These are phyloP conservation scores for Piromyces finnis DNA, from an alignment of 192 early-diverging fungal genomes.

Conservation along the genomic window DNA sequence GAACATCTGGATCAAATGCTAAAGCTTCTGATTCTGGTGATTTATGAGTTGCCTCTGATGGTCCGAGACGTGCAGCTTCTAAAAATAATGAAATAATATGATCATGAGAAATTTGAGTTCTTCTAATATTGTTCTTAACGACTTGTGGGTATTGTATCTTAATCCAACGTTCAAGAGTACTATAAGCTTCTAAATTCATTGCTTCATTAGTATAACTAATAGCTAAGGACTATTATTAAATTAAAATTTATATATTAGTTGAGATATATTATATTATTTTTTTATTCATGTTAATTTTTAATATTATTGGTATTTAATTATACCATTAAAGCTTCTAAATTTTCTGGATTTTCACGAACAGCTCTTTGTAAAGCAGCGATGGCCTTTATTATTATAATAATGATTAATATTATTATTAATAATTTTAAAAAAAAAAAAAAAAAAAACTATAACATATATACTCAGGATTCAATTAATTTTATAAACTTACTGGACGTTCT, in stretches of 20 bases:
- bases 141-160: constrained; percentile 3
- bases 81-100: constrained; percentile 9
- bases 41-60: constrained; percentile 12
- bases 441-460: too few relatives aligned
- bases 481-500: constrained; percentile 1
- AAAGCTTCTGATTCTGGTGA: background rate
- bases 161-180: constrained; percentile 5
- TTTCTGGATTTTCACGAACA: constrained; percentile 8
- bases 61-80: constrained; percentile 7
- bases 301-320: too few relatives aligned
- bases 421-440: too few relatives aligned
- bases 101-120: constrained; percentile 29
- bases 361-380: constrained; percentile 7
- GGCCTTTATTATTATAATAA: background rate
- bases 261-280: background rate
- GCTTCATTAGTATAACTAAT: constrained; percentile 7
- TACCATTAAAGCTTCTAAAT: constrained; percentile 44
- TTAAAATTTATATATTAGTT: constrained; percentile 1
- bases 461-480: too few relatives aligned
- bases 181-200: constrained; percentile 5
- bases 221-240: constrained; percentile 10
- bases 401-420: too few relatives aligned
- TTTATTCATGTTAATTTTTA: too few relatives aligned
- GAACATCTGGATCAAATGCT: constrained; percentile 6
- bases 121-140: constrained; percentile 7